Evolutionary conservation across 1,284 basidiomycete genomes (phyloP).

Genomic region (Trichosporon asahii): DNA sequence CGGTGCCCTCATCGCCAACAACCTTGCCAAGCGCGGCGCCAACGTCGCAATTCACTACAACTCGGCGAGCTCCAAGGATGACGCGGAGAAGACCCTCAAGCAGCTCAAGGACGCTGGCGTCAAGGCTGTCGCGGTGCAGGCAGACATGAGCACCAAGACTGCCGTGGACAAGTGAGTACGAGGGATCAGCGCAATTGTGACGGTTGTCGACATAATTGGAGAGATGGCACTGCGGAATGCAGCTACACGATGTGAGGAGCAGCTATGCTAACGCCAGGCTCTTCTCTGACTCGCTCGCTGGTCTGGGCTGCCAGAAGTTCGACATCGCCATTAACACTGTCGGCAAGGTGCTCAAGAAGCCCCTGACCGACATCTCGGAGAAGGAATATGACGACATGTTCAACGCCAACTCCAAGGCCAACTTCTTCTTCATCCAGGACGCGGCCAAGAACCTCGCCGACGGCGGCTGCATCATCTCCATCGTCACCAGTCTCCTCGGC

Average conservation of each 20-base stretch:
- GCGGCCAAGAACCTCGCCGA: slow-evolving; percentile 25
- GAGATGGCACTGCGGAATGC: no score
- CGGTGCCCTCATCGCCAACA: slow-evolving; percentile 26
- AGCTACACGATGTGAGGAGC: background rate
- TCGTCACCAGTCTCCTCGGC: slow-evolving; percentile 28
- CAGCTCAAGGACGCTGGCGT: slow-evolving; percentile 18
- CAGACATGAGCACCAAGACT: slow-evolving; percentile 16
- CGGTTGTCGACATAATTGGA: no score
- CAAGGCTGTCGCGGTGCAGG: slow-evolving; percentile 23
- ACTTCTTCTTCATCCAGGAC: slow-evolving; percentile 34
- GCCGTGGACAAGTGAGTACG: slow-evolving; percentile 14
- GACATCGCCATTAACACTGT: slow-evolving; percentile 34
- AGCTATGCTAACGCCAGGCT: slow-evolving; percentile 15
- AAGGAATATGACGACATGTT: slow-evolving; percentile 32
- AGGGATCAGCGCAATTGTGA: no score
- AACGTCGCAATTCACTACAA: slow-evolving; percentile 31
- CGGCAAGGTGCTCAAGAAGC: slow-evolving; percentile 36
- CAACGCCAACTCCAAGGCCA: slow-evolving; percentile 28
- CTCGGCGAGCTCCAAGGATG: slow-evolving; percentile 20
- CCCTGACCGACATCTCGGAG: slow-evolving; percentile 25
- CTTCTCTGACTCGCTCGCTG: slow-evolving; percentile 20
- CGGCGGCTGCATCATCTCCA: slow-evolving; percentile 28
- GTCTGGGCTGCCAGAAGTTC: slow-evolving; percentile 20
- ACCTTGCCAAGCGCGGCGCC: slow-evolving; percentile 23
- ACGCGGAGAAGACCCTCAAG: slow-evolving; percentile 22